Evolutionary conservation across 768 basidiomycete genomes (phyloP).

Genomic region (Termitomyces sp.): DNA sequence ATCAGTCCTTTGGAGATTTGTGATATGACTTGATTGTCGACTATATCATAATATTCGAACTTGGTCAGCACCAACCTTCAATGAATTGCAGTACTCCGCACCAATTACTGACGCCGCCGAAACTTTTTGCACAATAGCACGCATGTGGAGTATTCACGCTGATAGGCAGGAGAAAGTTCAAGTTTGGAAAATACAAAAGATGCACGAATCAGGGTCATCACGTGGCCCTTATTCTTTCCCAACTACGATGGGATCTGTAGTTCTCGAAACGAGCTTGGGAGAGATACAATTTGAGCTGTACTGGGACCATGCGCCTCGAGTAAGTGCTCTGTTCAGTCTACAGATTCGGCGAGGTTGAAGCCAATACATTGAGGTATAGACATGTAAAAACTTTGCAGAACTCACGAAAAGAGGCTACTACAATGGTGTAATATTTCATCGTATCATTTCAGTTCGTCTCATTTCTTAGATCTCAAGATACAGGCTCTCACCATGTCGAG

Average conservation of each 20-base stretch:
- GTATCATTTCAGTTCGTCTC: slow-evolving; percentile 74
- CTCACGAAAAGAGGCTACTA: slow-evolving; percentile 92
- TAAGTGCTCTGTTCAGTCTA: slow-evolving; percentile 33
- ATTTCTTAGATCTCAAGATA: background rate
- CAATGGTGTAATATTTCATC: slow-evolving; percentile 86
- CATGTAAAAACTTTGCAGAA: slow-evolving; percentile 93
- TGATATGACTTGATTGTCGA: slow-evolving; percentile 77
- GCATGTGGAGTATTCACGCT: slow-evolving; percentile 43
- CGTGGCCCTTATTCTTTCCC: slow-evolving; percentile 3
- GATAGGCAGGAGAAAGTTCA: background rate
- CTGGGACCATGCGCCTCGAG: slow-evolving; percentile 82
- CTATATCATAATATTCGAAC: slow-evolving; percentile 35
- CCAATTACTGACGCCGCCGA: slow-evolving; percentile 82
- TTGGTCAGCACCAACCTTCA: slow-evolving; percentile 1
- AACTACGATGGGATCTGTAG: slow-evolving; percentile 49
- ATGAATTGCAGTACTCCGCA: slow-evolving; percentile 22
- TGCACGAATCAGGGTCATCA: slow-evolving; percentile 3
- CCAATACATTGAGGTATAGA: slow-evolving; percentile 43
- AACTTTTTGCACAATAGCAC: slow-evolving; percentile 84
- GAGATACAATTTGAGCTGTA: slow-evolving; percentile 89
- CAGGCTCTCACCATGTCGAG: background rate
- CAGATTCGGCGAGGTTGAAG: slow-evolving; percentile 16
- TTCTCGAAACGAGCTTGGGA: slow-evolving; percentile 82
- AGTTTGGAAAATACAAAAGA: background rate
- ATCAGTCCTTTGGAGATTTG: slow-evolving; percentile 82